Conservation (phyloP, 2,329 filamentous ascomycete genomes). For the Cytospora mali region DNA sequence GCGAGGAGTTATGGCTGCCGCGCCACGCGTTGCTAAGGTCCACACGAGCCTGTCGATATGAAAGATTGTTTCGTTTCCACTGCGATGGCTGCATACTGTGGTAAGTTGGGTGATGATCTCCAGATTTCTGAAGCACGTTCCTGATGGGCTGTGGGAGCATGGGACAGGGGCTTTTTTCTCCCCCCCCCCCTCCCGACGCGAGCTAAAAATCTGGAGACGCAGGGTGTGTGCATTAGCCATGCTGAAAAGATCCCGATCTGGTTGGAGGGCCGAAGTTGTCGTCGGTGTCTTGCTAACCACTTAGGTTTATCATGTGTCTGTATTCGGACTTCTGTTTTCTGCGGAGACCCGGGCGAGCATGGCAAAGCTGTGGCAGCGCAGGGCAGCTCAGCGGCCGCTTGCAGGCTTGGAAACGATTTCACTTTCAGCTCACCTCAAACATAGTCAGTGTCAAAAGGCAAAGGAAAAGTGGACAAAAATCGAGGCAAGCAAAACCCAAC, state of each 20-base stretch:
- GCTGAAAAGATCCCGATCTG: background rate
- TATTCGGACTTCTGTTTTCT: background rate
- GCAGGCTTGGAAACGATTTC: background rate
- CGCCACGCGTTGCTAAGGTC: constrained; percentile 3
- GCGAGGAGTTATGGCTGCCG: background rate
- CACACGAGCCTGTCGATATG: constrained; percentile 8
- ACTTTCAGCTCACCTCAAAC: background rate
- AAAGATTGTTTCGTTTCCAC: constrained; percentile 18
- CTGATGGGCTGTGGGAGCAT: constrained; percentile 5
- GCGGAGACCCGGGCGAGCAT: background rate
- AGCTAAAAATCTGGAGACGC: background rate
- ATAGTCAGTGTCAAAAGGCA: background rate
- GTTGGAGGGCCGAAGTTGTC: background rate
- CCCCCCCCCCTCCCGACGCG: too few species aligned
- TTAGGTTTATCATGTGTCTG: background rate
- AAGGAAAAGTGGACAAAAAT: background rate
- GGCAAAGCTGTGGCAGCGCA: background rate
- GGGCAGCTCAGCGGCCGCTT: background rate
- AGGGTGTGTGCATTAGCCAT: background rate
- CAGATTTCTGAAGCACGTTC: constrained; percentile 9
- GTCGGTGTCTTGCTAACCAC: background rate
- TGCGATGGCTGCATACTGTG: background rate
- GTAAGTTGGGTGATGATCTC: background rate
- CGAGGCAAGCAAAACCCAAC: background rate
- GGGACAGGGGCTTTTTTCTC: constrained; percentile 6